Evolutionary conservation across 441 rosid genomes (phyloP), one percentile per base, ranked within the genome.

Genomic region (Pelargonium citronellum): DNA sequence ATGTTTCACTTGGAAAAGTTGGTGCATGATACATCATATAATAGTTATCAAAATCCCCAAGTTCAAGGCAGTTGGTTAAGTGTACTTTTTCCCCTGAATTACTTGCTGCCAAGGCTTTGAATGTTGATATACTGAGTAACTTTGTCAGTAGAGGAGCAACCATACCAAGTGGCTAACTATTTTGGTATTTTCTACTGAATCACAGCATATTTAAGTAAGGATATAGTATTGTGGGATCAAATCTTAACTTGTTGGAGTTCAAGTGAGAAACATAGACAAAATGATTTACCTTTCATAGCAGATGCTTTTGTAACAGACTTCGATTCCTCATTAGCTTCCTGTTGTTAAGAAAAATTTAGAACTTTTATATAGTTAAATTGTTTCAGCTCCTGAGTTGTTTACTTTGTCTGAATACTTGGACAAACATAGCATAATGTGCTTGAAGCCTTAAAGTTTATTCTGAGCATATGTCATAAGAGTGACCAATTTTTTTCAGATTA

Each of bases 251-350:
- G 37, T 34, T 34, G 39, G 39, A 34, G 39, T 34, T 34, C 39
- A 34, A 19, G 5, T 0, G 67, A 22, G 58, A 66, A 4, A 24
- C 13, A 34, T 2, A 43, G 39, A 20, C 17, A 53, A 69, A 61
- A 62, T 41, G 8, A 6, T 67, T 34, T 72, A 91, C 97, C 91
- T 87, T 91, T 94, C 98, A 94, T 91, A 37, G 92, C 89, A 70
- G 95, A 89, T 67, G 95, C 98, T 76, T 91, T 94, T 69, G 98
- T 91, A 30, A 94, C 91, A 55, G 97, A 80, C 76, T 91, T 94
- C 0, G 98, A 90, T 62, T 91, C 97, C 86, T 94, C 98, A 63
- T 90, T 91, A 34, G 96, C 91, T 70, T 92, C 96, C 98, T 94
- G 88, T 47, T 94, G 88, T 47, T 43, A 73, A 69, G 58, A 69